Conservation (phyloP, 805 yeast genomes). For the Candida chauliodis region DNA sequence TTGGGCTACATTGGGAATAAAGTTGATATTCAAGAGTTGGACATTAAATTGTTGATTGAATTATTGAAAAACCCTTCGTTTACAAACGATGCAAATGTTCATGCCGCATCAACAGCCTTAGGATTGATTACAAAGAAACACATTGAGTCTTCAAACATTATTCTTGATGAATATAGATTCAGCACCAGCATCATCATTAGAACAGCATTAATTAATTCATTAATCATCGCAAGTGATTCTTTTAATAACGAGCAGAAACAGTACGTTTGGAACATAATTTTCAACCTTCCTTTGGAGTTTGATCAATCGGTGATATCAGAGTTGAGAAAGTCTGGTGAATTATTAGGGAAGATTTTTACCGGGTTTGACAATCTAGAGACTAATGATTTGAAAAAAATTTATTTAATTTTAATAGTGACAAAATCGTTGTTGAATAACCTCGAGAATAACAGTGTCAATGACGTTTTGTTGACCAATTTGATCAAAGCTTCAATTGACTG, state of each 20-base stretch:
- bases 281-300: slow-evolving; percentile 13
- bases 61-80: slow-evolving; percentile 9
- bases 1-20: slow-evolving; percentile 41
- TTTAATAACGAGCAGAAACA: slow-evolving; percentile 12
- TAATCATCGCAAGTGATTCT: slow-evolving; percentile 7
- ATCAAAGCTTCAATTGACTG: slow-evolving; percentile 17
- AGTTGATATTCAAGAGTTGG: slow-evolving; percentile 27
- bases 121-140: slow-evolving; percentile 47
- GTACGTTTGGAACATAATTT: slow-evolving; percentile 24
- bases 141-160: slow-evolving; percentile 14
- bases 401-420: slow-evolving; percentile 30
- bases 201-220: slow-evolving; percentile 9
- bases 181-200: slow-evolving; percentile 9
- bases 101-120: slow-evolving; percentile 49
- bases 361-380: slow-evolving; percentile 11
- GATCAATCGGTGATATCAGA: slow-evolving; percentile 18
- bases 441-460: slow-evolving; percentile 11
- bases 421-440: slow-evolving; percentile 26
- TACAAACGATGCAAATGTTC: slow-evolving; percentile 30
- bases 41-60: slow-evolving; percentile 19
- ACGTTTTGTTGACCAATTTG: slow-evolving; percentile 13
- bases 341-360: slow-evolving; percentile 24
- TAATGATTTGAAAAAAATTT: slow-evolving; percentile 16
- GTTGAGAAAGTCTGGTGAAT: slow-evolving; percentile 34
- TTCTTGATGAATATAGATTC: slow-evolving; percentile 6